Base-by-base conservation (phyloP, 768 basidiomycete genomes). In the Rhodotorula kratochvilovae region DNA sequence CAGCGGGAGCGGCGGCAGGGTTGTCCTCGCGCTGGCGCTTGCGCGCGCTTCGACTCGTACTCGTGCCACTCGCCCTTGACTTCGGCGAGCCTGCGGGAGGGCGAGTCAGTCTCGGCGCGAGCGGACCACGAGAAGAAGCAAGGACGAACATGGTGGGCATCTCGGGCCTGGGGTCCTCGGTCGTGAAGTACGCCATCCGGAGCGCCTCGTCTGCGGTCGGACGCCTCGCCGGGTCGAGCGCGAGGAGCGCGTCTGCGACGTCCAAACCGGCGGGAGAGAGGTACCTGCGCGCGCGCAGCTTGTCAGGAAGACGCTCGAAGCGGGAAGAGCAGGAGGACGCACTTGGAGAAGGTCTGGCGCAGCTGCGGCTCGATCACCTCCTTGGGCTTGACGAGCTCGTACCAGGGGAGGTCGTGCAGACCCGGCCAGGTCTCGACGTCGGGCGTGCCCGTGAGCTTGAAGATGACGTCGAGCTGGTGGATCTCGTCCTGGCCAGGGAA, bases 401-500 rank as follows among this genome's bases (percentile, higher is more conserved):
- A 99, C 96, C 96, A 99, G 4, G 96, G 96, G 60, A 99, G 82
- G 77, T 88, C 88, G 17, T 86, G 84, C 50, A 97, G 82, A 23
- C 86, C 87, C 10, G 90, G 85, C 96, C 96, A 99, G 6, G 57
- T 46, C 23, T 69, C 70, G 39, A 60, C 54, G 39, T 31, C 48
- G 0, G 96, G 95, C 3, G 94, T 94, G 29, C 96, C 96, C 79
- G 96, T 85, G 51, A 94, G 85, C 76, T 86, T 87, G 83, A 92
- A 96, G 70, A 99, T 89, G 43, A 90, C 89, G 68, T 97, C 92
- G 15, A 99, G 85, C 79, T 99, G 96, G 76, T 94, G 89, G 53
- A 99, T 94, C 82, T 99, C 96, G 74, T 99, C 96, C 77, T 89
- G 90, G 13, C 96, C 96, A 79, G 97, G 96, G 79, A 99, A 99